Conservation (phyloP, 176 grass and related monocot species). For the Cocos nucifera region DNA sequence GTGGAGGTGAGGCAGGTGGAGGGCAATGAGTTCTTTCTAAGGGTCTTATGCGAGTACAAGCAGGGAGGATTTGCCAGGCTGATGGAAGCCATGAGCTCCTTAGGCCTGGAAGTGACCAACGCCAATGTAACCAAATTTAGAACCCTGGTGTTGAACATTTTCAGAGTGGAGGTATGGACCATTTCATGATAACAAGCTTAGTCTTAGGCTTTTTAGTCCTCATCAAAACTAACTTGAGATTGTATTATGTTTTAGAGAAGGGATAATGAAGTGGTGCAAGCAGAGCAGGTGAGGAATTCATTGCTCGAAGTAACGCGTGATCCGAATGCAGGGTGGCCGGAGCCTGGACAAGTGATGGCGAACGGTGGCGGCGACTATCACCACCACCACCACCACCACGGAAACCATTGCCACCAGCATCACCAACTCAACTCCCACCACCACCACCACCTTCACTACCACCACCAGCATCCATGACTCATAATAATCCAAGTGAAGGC, state of each 20-base stretch:
- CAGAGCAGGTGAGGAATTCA: slow-evolving; percentile 67
- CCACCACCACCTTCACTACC: no score
- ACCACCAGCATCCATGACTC: no score
- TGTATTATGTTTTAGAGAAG: slow-evolving; percentile 35
- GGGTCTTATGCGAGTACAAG: slow-evolving; percentile 67
- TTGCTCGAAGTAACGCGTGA: slow-evolving; percentile 74
- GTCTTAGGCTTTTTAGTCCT: neutral
- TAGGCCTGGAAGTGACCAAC: slow-evolving; percentile 68
- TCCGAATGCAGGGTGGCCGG: slow-evolving; percentile 35
- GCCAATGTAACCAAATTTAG: slow-evolving; percentile 64
- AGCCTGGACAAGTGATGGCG: neutral
- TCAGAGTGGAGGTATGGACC: slow-evolving; percentile 49
- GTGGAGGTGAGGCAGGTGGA: slow-evolving; percentile 74
- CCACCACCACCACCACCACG: slow-evolving; percentile 9
- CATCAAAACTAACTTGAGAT: neutral
- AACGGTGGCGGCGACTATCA: slow-evolving; percentile 25
- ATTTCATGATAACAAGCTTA: no score
- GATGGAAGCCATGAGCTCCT: slow-evolving; percentile 60
- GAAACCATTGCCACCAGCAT: slow-evolving; percentile 28
- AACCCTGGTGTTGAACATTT: slow-evolving; percentile 64
- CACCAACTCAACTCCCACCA: slow-evolving; percentile 21
- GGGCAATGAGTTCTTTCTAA: slow-evolving; percentile 84
- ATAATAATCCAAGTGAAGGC: no score
- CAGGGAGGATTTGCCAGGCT: slow-evolving; percentile 47
- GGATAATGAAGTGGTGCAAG: slow-evolving; percentile 51